Base-by-base conservation (phyloP, 805 yeast species). In the Candida ascalaphidarum region DNA sequence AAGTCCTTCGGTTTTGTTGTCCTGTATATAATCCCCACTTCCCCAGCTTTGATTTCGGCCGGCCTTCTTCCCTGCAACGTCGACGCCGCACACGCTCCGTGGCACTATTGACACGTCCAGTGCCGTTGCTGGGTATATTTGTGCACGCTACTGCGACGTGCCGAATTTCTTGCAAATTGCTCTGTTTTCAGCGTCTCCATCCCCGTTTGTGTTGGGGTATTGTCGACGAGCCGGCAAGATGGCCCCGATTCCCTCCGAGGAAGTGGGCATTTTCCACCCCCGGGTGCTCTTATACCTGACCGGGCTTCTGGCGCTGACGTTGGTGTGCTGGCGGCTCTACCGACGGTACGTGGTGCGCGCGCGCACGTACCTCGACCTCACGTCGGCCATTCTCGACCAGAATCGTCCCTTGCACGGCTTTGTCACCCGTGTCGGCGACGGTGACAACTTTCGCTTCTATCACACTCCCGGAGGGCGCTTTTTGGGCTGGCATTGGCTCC, bases 401-500 rank as follows among this genome's bases (percentile, higher is more conserved):
- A 40, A 44, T 11, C 43, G 47, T 3, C 37, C 38, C 14, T 40
- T 62, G 10, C 53, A 52, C 32, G 97, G 97, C 1, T 66, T 66
- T 35, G 96, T 88, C 4, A 81, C 95, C 0, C 64, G 92, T 2
- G 97, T 88, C 0, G 96, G 96, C 0, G 97, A 88, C 52, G 96
- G 95, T 11, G 98, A 92, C 50, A 89, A 89, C 51, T 89, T 92
- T 55, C 81, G 88, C 34, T 73, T 92, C 38, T 92, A 66, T 47
- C 98, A 92, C 50, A 76, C 94, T 0, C 98, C 98, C 0, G 97
- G 97, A 3, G 97, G 98, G 0, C 35, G 66, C 0, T 43, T 77
- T 2, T 73, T 80, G 3, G 98, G 98, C 0, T 92, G 98, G 98
- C 88, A 94, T 9, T 83, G 95, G 95, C 47, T 83, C 14, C 59